phyloP scores from a whole-genome alignment of 805 yeast genomes.

The Groenewaldozyma salmanticensis region DNA sequence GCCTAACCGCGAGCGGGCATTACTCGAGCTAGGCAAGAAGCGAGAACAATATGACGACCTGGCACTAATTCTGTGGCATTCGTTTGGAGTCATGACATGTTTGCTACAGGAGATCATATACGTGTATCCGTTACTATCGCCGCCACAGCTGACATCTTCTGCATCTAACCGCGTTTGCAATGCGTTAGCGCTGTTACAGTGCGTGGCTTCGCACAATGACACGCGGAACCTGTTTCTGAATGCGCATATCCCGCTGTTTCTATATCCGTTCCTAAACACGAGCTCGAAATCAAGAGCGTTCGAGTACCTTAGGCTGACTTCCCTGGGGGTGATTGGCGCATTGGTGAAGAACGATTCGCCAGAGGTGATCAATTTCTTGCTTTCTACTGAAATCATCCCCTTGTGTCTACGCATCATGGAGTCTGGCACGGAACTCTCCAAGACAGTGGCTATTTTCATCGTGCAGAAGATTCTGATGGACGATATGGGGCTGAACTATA shows the following conservation, averaged over 20 bases:
- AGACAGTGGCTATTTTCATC: slow-evolving; percentile 94
- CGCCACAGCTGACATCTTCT: slow-evolving; percentile 77
- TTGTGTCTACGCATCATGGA: slow-evolving; percentile 92
- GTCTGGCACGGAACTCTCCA: slow-evolving; percentile 82
- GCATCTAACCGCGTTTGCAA: slow-evolving; percentile 90
- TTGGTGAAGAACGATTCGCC: slow-evolving; percentile 92
- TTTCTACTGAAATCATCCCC: slow-evolving; percentile 96
- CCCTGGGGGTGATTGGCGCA: slow-evolving; percentile 95
- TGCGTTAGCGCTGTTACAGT: slow-evolving; percentile 87
- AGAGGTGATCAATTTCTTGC: slow-evolving; percentile 81
- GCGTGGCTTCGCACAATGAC: slow-evolving; percentile 92
- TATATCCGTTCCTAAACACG: slow-evolving; percentile 90
- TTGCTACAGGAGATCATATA: slow-evolving; percentile 79
- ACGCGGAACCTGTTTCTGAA: slow-evolving; percentile 75
- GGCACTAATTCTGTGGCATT: slow-evolving; percentile 88
- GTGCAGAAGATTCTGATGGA: slow-evolving; percentile 88
- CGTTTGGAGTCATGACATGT: slow-evolving; percentile 93
- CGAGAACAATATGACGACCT: slow-evolving; percentile 91
- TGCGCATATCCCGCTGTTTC: slow-evolving; percentile 85
- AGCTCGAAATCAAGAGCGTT: slow-evolving; percentile 86
- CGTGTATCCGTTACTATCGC: slow-evolving; percentile 82
- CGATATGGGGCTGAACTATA: slow-evolving; percentile 82
- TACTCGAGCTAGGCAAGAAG: slow-evolving; percentile 84
- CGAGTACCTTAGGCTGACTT: slow-evolving; percentile 85
- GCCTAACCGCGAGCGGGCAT: slow-evolving; percentile 84